Evolutionary conservation across 176 grass and related monocot species (phyloP).

Genomic region (Avena insularis): DNA sequence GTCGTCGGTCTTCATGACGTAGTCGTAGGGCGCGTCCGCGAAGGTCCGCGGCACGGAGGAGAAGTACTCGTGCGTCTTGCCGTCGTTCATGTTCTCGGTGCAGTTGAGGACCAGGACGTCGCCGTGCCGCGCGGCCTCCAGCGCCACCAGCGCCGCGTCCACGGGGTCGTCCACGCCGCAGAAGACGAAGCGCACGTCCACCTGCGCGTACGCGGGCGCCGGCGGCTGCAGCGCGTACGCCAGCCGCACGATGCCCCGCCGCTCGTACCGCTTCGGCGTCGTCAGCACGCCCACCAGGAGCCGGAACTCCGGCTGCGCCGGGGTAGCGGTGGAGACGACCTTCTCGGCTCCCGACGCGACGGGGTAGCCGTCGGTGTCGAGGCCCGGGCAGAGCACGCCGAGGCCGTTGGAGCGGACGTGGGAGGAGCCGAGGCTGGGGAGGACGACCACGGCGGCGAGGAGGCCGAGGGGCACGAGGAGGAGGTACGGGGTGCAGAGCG

Average conservation of each 20-base stretch:
- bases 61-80: slow-evolving; percentile 79
- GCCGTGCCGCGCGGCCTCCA: slow-evolving; percentile 55
- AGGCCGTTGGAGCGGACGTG: slow-evolving; percentile 41
- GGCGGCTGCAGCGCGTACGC: slow-evolving; percentile 66
- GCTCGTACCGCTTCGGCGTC: slow-evolving; percentile 56
- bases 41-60: slow-evolving; percentile 43
- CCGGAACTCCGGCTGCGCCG: slow-evolving; percentile 44
- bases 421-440: slow-evolving; percentile 45
- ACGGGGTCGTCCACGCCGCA: slow-evolving; percentile 62
- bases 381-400: slow-evolving; percentile 43
- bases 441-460: slow-evolving; percentile 43
- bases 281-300: slow-evolving; percentile 79
- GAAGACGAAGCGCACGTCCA: slow-evolving; percentile 80
- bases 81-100: slow-evolving; percentile 84
- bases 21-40: slow-evolving; percentile 50
- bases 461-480: slow-evolving; percentile 49
- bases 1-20: slow-evolving; percentile 79
- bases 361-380: neutral
- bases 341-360: slow-evolving; percentile 23
- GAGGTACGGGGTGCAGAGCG: slow-evolving; percentile 37
- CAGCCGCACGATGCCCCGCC: slow-evolving; percentile 69
- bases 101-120: slow-evolving; percentile 74
- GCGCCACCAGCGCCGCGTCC: slow-evolving; percentile 49
- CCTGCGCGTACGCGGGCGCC: neutral
- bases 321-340: neutral